A percentile compares a stretch with the other conserved stretches of the same genome.
phyloP scores from a whole-genome alignment of 1,139 yeast genomes.

The Pichia sp. region DNA sequence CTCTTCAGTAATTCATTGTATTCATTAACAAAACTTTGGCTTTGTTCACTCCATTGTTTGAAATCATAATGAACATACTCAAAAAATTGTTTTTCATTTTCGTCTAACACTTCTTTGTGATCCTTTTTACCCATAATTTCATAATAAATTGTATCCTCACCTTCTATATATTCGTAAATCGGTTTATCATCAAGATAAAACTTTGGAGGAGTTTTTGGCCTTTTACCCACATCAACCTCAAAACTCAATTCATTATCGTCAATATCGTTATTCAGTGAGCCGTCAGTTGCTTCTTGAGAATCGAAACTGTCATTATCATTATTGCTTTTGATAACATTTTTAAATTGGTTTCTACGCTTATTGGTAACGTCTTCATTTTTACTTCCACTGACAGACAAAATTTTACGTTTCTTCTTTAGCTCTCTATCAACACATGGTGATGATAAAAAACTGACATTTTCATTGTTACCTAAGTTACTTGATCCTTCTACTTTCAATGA shows the following conservation, averaged over 20 bases:
- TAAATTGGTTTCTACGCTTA: not conserved
- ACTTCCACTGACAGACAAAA: too few relatives aligned
- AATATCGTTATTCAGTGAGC: slow-evolving; percentile 1
- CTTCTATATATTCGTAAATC: slow-evolving; percentile 16
- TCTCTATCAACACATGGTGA: slow-evolving; percentile 12
- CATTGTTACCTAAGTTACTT: slow-evolving; percentile 3
- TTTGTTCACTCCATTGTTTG: slow-evolving; percentile 34
- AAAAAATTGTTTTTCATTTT: slow-evolving; percentile 18
- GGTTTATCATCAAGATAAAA: slow-evolving; percentile 13
- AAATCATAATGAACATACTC: slow-evolving; percentile 28
- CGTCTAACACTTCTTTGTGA: slow-evolving; percentile 8
- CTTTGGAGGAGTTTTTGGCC: slow-evolving; percentile 11
- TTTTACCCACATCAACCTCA: too few relatives aligned
- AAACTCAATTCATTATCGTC: not conserved
- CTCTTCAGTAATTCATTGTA: slow-evolving; percentile 31
- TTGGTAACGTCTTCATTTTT: not conserved
- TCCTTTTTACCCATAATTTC: slow-evolving; percentile 15
- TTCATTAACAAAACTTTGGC: slow-evolving; percentile 29
- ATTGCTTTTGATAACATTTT: not conserved
- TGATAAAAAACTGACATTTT: slow-evolving; percentile 7
- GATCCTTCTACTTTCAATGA: slow-evolving; percentile 1
- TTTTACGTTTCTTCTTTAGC: slow-evolving; percentile 1
- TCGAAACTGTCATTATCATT: slow-evolving; percentile 2
- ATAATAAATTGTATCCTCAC: slow-evolving; percentile 13
- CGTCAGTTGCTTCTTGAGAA: slow-evolving; percentile 11